Base-by-base conservation (phyloP, 2,329 filamentous ascomycete species). In the Seiridium unicorne region DNA sequence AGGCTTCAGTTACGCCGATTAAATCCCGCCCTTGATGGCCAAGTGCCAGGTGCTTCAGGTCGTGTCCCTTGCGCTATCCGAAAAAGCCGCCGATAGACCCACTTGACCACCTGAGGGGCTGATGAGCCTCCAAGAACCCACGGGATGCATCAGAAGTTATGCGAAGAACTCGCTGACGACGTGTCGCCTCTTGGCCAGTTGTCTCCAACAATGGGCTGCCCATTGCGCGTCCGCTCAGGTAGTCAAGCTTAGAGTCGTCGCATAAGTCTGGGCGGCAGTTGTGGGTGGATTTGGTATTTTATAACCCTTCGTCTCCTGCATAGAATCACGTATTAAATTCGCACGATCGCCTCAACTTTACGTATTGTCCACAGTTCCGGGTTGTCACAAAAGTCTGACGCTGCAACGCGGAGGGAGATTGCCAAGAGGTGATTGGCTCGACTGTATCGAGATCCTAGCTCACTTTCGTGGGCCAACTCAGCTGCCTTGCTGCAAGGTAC, bases 401-500 rank as follows among this genome's bases (percentile, higher is more conserved):
- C 53, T 40, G 54, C 54, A 48, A 57, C 54, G 54, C 47, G 54
- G 54, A 57, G 54, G 53, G 35, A 32, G 38, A 18, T 18, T n/a
- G 8, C 46, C 7, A n/a, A 18, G 46, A 9, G 7, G 46, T 31
- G 38, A 42, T 42, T 42, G 38, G 18, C 31, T 13, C 26, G 5
- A 35, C 31, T n/a, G 31, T 34, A 35, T 47, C 34, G 42, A 55
- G 18, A 46, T 44, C 54, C 54, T 48, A 36, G 54, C 34, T 57
- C 42, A 44, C 13, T 26, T 46, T 38, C 35, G 11, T 26, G 13
- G 31, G 42, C 54, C 40, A 44, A 18, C 34, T 46, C 54, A 57
- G 18, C 31, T 44, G 13, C 54, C 34, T 46, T 57, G 40, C 54
- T 57, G 54, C 54, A 57, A 57, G 54, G 54, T 57, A 57, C 54